A percentile compares a stretch with the other conserved stretches of the same genome.
Conservation (phyloP, 2,329 filamentous ascomycete species). For the Diaporthe eres region DNA sequence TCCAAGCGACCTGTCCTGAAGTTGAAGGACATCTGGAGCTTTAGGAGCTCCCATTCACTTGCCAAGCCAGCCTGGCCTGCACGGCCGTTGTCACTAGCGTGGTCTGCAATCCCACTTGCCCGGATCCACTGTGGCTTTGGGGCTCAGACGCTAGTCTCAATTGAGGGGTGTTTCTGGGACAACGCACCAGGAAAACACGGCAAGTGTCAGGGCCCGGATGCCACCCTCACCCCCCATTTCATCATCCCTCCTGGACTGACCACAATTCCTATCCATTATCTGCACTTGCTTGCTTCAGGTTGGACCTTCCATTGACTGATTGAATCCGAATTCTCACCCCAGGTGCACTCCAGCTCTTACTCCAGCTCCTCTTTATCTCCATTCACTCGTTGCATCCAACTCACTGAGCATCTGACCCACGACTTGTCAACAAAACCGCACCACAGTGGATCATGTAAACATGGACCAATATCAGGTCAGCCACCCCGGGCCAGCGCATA, state of each 20-base stretch:
- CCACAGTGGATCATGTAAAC: constrained; percentile 50
- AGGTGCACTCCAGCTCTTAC: background rate
- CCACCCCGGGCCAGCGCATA: constrained; percentile 43
- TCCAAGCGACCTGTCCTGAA: constrained; percentile 48
- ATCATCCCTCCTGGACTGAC: background rate
- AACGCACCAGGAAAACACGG: constrained; percentile 26
- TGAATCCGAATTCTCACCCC: background rate
- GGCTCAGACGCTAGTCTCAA: constrained; percentile 20
- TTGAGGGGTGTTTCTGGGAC: constrained; percentile 17
- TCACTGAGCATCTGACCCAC: constrained; percentile 45
- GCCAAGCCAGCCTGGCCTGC: constrained; percentile 24
- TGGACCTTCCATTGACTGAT: background rate
- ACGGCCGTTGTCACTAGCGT: constrained; percentile 11
- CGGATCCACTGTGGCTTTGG: constrained; percentile 19
- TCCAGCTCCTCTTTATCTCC: background rate
- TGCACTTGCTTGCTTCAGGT: background rate
- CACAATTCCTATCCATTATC: constrained; percentile 5
- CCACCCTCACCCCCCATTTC: background rate
- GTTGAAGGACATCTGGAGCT: constrained; percentile 37
- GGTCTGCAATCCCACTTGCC: constrained; percentile 12
- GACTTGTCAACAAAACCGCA: constrained; percentile 42
- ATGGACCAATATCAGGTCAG: constrained; percentile 54
- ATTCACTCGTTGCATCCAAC: background rate
- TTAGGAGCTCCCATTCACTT: constrained; percentile 19
- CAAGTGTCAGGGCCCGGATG: constrained; percentile 11